Percentiles rank a stretch among this genome's conserved stretches.
Conservation (phyloP, 2,329 filamentous ascomycete genomes). For the Alternaria viburni region DNA sequence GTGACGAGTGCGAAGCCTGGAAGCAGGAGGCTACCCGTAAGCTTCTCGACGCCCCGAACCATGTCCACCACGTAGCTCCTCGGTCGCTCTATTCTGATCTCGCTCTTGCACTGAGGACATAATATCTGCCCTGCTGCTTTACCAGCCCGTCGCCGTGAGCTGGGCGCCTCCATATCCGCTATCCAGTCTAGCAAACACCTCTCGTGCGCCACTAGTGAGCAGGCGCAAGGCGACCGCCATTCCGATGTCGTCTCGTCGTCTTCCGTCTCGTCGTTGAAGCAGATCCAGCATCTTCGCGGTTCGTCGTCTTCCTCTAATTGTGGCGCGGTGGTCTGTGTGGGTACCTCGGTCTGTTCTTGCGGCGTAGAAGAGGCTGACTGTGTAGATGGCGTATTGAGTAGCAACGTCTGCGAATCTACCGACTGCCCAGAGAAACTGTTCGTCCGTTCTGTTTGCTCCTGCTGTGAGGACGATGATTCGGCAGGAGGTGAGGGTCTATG, state of each 20-base stretch:
- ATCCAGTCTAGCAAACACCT: constrained; percentile 91
- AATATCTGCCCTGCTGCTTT: constrained; percentile 65
- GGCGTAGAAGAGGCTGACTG: constrained; percentile 18
- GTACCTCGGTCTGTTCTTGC: constrained; percentile 21
- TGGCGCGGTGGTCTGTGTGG: constrained; percentile 12
- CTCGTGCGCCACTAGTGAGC: constrained; percentile 89
- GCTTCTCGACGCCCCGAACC: constrained; percentile 64
- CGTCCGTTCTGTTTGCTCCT: constrained; percentile 31
- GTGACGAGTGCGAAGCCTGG: constrained; percentile 66
- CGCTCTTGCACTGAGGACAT: constrained; percentile 88
- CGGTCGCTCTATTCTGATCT: constrained; percentile 77
- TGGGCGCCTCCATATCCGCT: constrained; percentile 78
- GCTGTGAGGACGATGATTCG: constrained; percentile 22
- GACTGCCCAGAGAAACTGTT: constrained; percentile 50
- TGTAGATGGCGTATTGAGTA: constrained; percentile 47
- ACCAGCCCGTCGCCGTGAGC: constrained; percentile 56
- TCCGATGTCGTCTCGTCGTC: constrained; percentile 65
- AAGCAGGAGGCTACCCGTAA: constrained; percentile 66
- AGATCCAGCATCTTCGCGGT: constrained; percentile 70
- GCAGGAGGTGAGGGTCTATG: constrained; percentile 37
- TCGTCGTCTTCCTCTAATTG: constrained; percentile 42
- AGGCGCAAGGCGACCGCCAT: constrained; percentile 91
- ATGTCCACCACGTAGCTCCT: constrained; percentile 74
- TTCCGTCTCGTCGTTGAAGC: constrained; percentile 70
- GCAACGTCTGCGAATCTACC: constrained; percentile 55